Base-by-base conservation (phyloP, 2,329 filamentous ascomycete species). In the Stagonosporopsis rhizophila region DNA sequence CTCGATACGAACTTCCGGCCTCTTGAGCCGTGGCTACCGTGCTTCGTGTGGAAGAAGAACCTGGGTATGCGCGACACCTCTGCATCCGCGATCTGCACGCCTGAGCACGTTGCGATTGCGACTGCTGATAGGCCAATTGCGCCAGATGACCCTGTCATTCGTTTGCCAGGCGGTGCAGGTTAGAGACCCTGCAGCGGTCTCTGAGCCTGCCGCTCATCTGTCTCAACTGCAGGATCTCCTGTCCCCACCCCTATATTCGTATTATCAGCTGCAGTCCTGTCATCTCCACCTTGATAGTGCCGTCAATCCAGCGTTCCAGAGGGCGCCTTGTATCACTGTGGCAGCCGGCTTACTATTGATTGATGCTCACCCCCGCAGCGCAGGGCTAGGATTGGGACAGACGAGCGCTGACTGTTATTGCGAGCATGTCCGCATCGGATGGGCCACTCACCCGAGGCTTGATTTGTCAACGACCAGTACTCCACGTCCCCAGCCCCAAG, bases 91-190 rank as follows among this genome's bases (percentile, higher is more conserved):
- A 72, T 73, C 69, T 71, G 64, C 69, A 54, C 55, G 59, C 56
- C 56, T 64, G 59, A 66, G 58, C 57, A 67, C 58, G 55, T 60
- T 55, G 59, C 58, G 59, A 61, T 63, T 65, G 63, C 52, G 60
- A 59, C 62, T 58, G 65, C 61, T 66, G 69, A 75, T 75, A 72
- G 70, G 72, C 59, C 72, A 73, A 74, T 74, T 60, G 64, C 58
- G 58, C 49, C 61, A 69, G 58, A 61, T 65, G 62, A 68, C 65
- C 64, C 63, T 62, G 58, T 67, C 62, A 65, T 62, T 64, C 64
- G 61, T 60, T 38, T 38, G 42, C 28, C 8, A n/a, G 32, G 25
- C 34, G 44, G 52, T 64, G 60, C 64, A 60, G 44, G 61, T 45
- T 63, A 59, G 57, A 64, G 68, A 63, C 70, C 72, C 72, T 75